Evolutionary conservation across 768 basidiomycete genomes (phyloP).

Genomic region (Cystobasidium ongulense): DNA sequence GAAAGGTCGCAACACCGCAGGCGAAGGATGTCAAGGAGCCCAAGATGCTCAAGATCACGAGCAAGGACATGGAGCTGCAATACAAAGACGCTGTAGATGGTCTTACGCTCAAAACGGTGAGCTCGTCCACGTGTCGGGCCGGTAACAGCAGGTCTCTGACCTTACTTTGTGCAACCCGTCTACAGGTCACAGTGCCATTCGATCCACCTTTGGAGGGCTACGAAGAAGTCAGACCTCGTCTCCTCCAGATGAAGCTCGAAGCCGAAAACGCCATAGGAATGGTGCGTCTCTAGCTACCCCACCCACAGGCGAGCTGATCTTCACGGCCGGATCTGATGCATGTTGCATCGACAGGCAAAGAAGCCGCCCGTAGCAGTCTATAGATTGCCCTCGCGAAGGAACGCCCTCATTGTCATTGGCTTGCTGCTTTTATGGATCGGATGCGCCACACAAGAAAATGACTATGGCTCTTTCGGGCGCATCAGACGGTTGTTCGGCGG

Average conservation of each 20-base stretch:
- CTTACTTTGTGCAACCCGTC: no score
- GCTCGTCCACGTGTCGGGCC: neutral
- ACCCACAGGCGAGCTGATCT: neutral
- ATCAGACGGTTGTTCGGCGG: conserved; percentile 20
- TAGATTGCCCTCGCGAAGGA: neutral
- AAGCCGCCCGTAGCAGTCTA: neutral
- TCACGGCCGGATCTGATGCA: neutral
- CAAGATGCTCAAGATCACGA: conserved; percentile 27
- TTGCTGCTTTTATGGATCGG: conserved; percentile 1
- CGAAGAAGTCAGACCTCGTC: conserved; percentile 70
- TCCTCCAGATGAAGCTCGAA: conserved; percentile 69
- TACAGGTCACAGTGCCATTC: conserved; percentile 54
- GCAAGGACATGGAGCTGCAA: conserved; percentile 23
- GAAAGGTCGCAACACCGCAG: neutral
- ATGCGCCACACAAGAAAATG: neutral
- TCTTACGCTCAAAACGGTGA: conserved; percentile 2
- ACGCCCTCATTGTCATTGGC: conserved; percentile 1
- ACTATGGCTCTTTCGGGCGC: conserved; percentile 15
- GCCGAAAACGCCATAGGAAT: conserved; percentile 73
- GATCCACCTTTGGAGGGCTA: conserved; percentile 66
- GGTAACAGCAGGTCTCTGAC: no score
- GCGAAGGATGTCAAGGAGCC: conserved; percentile 1
- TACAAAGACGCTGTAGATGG: conserved; percentile 17
- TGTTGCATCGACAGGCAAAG: conserved; percentile 14
- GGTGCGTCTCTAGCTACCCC: conserved; percentile 48